Percentiles rank a stretch among this genome's conserved stretches.
Conservation (phyloP, 371 early-diverging fungal species). For the Dichotomocladium elegans region DNA sequence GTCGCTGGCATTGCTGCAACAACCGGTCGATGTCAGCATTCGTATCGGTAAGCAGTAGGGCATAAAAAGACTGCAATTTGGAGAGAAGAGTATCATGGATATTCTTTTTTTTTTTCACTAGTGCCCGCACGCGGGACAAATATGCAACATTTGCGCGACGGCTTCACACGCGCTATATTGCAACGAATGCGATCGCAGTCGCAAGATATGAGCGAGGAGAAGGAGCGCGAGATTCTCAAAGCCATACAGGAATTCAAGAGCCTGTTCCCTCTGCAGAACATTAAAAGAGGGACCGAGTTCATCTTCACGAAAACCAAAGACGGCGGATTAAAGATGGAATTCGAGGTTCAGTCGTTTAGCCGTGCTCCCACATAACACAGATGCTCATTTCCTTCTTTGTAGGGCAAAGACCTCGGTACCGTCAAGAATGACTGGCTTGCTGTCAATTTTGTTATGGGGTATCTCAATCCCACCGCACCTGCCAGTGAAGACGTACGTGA, state of each 20-base stretch:
- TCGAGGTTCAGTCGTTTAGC: slow-evolving; percentile 59
- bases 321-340: slow-evolving; percentile 52
- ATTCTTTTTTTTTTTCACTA: neutral
- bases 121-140: slow-evolving; percentile 61
- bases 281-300: slow-evolving; percentile 58
- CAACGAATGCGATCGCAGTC: slow-evolving; percentile 42
- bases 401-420: slow-evolving; percentile 54
- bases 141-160: slow-evolving; percentile 71
- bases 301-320: slow-evolving; percentile 60
- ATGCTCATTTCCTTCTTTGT: neutral
- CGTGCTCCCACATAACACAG: too few relatives aligned
- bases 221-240: slow-evolving; percentile 43
- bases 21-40: slow-evolving; percentile 43
- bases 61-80: neutral
- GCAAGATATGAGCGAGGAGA: slow-evolving; percentile 33
- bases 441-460: slow-evolving; percentile 60
- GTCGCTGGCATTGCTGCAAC: slow-evolving; percentile 29
- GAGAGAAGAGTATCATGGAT: neutral
- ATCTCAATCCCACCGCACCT: slow-evolving; percentile 54
- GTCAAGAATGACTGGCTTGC: slow-evolving; percentile 59
- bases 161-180: slow-evolving; percentile 59
- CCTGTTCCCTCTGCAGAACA: slow-evolving; percentile 55
- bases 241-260: slow-evolving; percentile 60
- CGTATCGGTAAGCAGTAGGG: slow-evolving; percentile 29
- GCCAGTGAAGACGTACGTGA: slow-evolving; percentile 38